Evolutionary conservation across 106 monocot genomes (phyloP).

Genomic region (Dioscorea zingiberensis): DNA sequence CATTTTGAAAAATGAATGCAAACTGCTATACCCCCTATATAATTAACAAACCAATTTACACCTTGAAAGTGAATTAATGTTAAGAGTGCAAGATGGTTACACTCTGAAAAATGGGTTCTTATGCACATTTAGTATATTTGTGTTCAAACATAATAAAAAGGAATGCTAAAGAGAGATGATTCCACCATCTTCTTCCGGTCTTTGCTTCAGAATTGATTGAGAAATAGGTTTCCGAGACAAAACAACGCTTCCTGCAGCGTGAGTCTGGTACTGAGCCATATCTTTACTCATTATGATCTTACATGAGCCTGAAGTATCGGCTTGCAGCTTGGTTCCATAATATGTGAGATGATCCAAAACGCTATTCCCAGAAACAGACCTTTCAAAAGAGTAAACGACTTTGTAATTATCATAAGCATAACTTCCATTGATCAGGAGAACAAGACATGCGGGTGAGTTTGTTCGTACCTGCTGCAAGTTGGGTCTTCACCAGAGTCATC

Average conservation of each 20-base stretch:
- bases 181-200: background rate
- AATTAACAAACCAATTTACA: no score
- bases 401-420: background rate
- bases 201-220: conserved; percentile 6
- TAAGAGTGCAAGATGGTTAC: no score
- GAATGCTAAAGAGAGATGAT: background rate
- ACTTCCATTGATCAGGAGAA: background rate
- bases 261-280: conserved; percentile 17
- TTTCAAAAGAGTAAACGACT: conserved; percentile 6
- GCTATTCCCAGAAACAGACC: conserved; percentile 83
- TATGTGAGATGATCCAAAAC: conserved; percentile 72
- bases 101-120: no score
- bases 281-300: conserved; percentile 39
- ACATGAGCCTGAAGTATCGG: conserved; percentile 59
- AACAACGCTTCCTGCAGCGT: conserved; percentile 50
- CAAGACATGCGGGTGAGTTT: background rate
- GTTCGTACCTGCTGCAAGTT: conserved; percentile 68
- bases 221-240: conserved; percentile 26
- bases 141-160: no score
- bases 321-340: conserved; percentile 51
- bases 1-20: no score
- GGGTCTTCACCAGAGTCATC: conserved; percentile 94
- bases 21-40: no score
- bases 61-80: no score
- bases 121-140: no score